Evolutionary conservation across 2,329 filamentous ascomycete species (phyloP), one percentile per base, ranked within the genome.

Genomic region (Corinectria fuckeliana): DNA sequence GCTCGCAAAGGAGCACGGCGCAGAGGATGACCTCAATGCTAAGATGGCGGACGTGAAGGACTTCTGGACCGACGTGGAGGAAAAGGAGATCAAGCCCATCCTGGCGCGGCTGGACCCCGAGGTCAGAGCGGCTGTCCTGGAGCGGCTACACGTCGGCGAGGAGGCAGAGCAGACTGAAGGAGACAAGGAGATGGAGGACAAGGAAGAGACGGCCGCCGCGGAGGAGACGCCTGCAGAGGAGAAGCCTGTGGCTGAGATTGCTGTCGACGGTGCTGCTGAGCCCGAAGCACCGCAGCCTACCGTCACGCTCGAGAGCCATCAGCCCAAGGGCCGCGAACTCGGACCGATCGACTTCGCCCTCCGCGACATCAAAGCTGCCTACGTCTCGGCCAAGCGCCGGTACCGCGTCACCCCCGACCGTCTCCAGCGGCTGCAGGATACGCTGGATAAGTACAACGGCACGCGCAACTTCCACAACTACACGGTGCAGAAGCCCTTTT

Each of bases 381-480:
- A 96, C 75, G 83, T 94, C 57, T 79, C 85, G 5, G 93, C 93
- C 26, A 96, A 96, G 78, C 88, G 91, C 44, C 84, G 88, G 1
- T 98, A 97, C 75, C 91, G 94, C 49, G 89, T 96, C 56, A 88
- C 90, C 0, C 79, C 86, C 0, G 79, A 80, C 18, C 92, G 95
- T 8, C 82, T 95, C 47, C 79, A 85, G 25, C 88, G 90, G 60
- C 86, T 99, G 2, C 92, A 96, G 74, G 83, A 86, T 30, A 88
- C 88, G 0, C 84, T 99, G 9, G 78, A 87, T 69, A 81, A 84
- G 65, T 99, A 95, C 77, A 78, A 90, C 9, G 95, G 95, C 63
- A 97, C 93, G 4, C 85, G 84, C 70, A 97, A 96, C 80, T 99
- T 90, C 81, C 93, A 97, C 85, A 99, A 99, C 82, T 99, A 96